Evolutionary conservation across 1,284 basidiomycete species (phyloP), one percentile per base, ranked within the genome.

Genomic region (Ustilago tritici): DNA sequence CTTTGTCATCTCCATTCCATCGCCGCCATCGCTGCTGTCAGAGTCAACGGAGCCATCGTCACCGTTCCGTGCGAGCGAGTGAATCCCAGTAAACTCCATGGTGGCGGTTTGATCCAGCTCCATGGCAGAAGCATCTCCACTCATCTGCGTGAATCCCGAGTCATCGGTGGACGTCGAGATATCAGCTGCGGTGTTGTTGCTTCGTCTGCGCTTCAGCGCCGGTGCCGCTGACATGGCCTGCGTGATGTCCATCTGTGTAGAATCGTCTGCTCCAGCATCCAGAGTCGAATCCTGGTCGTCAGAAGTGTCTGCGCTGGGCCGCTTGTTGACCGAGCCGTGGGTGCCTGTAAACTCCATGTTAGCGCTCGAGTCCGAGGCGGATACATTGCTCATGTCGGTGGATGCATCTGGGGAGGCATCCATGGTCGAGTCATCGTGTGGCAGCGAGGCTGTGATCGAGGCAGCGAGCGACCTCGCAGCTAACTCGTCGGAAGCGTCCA

Each of bases 311-410:
- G 58, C 62, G n/a, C 71, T n/a, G 15, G 55, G 12, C 43, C 76
- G 67, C 58, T 78, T 78, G n/a, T 56, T 57, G 9, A 78, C 56
- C 12, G 65, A 70, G 35, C 71, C 76, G 47, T 74, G 68, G 2
- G 65, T 74, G n/a, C 64, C 71, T 11, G 76, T 78, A n/a, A 75
- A 65, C 34, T 78, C 71, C 76, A 78, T 78, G 56, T 64, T 73
- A 63, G 50, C 58, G 17, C 55, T 66, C 2, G 65, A 68, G 35
- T 73, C 63, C 9, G 61, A 65, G 19, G 56, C 74, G 19, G 58
- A 65, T 3, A 38, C 58, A 47, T 67, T 41, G 57, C 61, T 66
- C 17, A 56, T 60, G 52, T 70, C 70, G 0, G 36, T 56, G 4
- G 63, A 50, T 11, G 56, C 49, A 46, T 78, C 76, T 19, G 53